phyloP scores from a whole-genome alignment of 805 yeast species.

The Debaryomyces maramus region DNA sequence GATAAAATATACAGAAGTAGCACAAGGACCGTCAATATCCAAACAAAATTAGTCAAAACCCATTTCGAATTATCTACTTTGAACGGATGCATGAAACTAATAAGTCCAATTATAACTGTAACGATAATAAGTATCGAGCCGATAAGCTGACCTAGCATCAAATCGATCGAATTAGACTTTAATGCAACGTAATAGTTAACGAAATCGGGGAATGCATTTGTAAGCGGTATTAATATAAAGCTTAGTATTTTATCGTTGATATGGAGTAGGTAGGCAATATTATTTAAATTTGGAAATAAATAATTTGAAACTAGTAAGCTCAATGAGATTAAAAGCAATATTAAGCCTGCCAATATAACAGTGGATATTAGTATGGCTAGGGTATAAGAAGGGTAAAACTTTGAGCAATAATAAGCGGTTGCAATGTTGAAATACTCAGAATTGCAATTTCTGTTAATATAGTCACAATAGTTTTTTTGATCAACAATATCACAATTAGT shows the following conservation, averaged over 20 bases:
- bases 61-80: slow-evolving; percentile 17
- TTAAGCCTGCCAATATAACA: slow-evolving; percentile 14
- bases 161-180: slow-evolving; percentile 26
- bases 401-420: slow-evolving; percentile 28
- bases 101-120: slow-evolving; percentile 35
- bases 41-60: slow-evolving; percentile 26
- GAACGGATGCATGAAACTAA: slow-evolving; percentile 26
- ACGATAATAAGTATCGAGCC: slow-evolving; percentile 36
- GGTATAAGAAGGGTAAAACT: slow-evolving; percentile 13
- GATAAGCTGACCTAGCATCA: slow-evolving; percentile 38
- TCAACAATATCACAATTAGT: not conserved
- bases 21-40: slow-evolving; percentile 27
- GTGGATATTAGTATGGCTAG: slow-evolving; percentile 11
- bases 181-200: slow-evolving; percentile 34
- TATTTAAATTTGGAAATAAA: slow-evolving; percentile 30
- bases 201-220: slow-evolving; percentile 40
- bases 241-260: slow-evolving; percentile 32
- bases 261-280: slow-evolving; percentile 21
- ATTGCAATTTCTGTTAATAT: slow-evolving; percentile 21
- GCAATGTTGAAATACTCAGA: slow-evolving; percentile 27
- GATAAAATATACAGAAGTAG: slow-evolving; percentile 28
- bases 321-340: slow-evolving; percentile 22
- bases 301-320: slow-evolving; percentile 37
- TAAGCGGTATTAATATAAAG: slow-evolving; percentile 34
- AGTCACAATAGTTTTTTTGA: slow-evolving; percentile 15